Evolutionary conservation across 106 monocot species (phyloP).

Genomic region (Dioscorea alata): DNA sequence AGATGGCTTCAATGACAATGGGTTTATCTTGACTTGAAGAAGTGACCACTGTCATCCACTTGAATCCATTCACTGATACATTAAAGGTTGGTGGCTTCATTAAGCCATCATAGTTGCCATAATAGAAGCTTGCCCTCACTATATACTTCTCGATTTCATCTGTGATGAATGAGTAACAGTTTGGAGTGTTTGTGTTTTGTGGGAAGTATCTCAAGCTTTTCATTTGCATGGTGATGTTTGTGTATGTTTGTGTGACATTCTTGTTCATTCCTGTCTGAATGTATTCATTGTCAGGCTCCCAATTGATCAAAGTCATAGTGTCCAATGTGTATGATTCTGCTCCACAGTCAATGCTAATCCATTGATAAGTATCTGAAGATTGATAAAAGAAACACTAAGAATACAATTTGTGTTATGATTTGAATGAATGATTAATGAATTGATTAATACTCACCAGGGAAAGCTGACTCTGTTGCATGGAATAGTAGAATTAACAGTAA

Average conservation of each 20-base stretch:
- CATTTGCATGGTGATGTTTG: background rate
- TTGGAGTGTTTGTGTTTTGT: background rate
- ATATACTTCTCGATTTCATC: background rate
- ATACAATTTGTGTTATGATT: no score
- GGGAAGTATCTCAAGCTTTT: constrained; percentile 1
- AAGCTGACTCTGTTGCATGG: no score
- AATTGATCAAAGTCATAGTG: background rate
- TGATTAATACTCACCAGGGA: no score
- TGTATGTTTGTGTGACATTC: background rate
- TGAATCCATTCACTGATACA: background rate
- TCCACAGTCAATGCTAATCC: background rate
- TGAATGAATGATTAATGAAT: no score
- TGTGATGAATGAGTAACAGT: constrained; percentile 12
- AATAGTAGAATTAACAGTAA: no score
- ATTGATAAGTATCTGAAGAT: background rate
- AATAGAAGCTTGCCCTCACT: constrained; percentile 7
- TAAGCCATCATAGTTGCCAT: constrained; percentile 15
- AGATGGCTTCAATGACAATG: background rate
- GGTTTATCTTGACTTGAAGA: background rate
- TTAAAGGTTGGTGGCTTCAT: constrained; percentile 5
- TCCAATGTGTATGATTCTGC: background rate
- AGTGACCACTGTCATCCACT: constrained; percentile 8
- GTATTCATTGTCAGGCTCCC: background rate
- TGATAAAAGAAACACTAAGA: no score
- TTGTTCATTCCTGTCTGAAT: background rate